Conservation (phyloP, 495 filamentous ascomycete species). For the Diplogelasinospora grovesii region DNA sequence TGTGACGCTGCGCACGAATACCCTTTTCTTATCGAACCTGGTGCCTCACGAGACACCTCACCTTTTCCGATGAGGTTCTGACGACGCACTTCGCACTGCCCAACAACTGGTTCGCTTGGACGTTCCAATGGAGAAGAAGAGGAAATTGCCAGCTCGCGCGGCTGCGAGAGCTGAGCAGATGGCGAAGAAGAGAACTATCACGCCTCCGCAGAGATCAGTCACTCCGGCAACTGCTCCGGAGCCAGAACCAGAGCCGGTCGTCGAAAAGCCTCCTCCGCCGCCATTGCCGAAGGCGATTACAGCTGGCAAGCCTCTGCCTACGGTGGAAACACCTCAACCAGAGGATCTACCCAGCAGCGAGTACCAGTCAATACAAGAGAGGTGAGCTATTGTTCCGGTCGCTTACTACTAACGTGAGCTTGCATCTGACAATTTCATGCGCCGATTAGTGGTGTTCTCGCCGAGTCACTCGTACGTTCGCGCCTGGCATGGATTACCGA, state of each 20-base stretch:
- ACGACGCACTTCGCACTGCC: slow-evolving; percentile 5
- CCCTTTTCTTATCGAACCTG: too few relatives aligned
- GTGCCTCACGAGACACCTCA: not conserved
- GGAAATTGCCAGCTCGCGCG: slow-evolving; percentile 49
- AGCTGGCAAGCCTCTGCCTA: slow-evolving; percentile 63
- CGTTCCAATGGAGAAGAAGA: slow-evolving; percentile 47
- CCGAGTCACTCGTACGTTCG: slow-evolving; percentile 75
- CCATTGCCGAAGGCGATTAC: slow-evolving; percentile 53
- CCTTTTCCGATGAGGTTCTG: slow-evolving; percentile 19
- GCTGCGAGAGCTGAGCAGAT: slow-evolving; percentile 44
- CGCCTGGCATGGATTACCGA: slow-evolving; percentile 84
- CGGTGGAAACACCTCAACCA: slow-evolving; percentile 61
- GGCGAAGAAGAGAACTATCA: slow-evolving; percentile 43
- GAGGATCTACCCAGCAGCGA: slow-evolving; percentile 56
- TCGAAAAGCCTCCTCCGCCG: slow-evolving; percentile 35
- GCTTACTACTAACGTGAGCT: not conserved
- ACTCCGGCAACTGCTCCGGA: slow-evolving; percentile 30
- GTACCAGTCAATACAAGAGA: slow-evolving; percentile 79
- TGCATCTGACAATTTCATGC: slow-evolving; percentile 5
- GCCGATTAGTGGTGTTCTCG: slow-evolving; percentile 68
- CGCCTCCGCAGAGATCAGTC: slow-evolving; percentile 29
- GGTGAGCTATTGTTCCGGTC: slow-evolving; percentile 40
- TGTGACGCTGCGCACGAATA: too few relatives aligned
- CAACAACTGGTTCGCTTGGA: slow-evolving; percentile 16
- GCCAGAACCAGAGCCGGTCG: slow-evolving; percentile 15